These are phyloP conservation scores for Gaultheria prostrata DNA, from an alignment of 148 eudicot genomes.

Conservation along the genomic window DNA sequence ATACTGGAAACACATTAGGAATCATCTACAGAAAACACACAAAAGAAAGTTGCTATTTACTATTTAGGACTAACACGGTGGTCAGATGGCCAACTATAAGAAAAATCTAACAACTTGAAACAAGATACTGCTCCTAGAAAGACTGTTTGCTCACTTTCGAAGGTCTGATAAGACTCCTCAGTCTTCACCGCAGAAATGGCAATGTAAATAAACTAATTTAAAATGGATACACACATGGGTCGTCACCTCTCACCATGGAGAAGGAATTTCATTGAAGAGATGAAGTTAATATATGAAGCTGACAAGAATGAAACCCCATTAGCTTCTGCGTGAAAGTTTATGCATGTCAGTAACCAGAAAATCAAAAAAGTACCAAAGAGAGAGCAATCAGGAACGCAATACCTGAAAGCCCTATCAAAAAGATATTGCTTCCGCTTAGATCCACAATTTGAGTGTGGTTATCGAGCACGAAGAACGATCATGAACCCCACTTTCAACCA, in stretches of 20 bases:
- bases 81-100: not conserved
- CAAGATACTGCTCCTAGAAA: not conserved
- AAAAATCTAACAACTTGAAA: slow-evolving; percentile 4
- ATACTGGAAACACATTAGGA: not conserved
- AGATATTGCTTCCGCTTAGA: not conserved
- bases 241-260: not conserved
- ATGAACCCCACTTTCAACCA: not conserved
- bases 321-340: not conserved
- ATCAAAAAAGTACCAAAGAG: not conserved
- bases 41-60: not conserved
- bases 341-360: not conserved
- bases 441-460: not conserved
- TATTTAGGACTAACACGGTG: not conserved
- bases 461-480: not conserved
- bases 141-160: not conserved
- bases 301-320: not conserved
- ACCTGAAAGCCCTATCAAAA: not conserved
- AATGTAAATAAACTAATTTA: not conserved
- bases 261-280: not conserved
- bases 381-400: not conserved
- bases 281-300: not conserved
- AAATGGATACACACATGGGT: not conserved
- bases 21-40: not conserved
- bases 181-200: not conserved
- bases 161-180: not conserved